phyloP scores from a whole-genome alignment of 2,329 filamentous ascomycete genomes.

The Xylogone sp. region DNA sequence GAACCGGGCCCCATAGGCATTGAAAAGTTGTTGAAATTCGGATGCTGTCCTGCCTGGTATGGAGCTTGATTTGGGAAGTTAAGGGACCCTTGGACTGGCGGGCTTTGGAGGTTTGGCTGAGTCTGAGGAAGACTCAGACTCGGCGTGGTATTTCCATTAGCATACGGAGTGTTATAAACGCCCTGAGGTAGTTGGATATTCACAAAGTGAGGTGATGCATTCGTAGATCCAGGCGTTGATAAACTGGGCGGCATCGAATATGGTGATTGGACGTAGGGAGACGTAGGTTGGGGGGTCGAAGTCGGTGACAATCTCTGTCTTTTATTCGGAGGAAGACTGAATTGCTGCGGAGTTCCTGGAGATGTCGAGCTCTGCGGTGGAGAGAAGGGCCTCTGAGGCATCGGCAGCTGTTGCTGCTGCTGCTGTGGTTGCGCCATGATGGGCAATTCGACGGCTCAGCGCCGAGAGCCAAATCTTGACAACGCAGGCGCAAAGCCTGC shows the following conservation, averaged over 20 bases:
- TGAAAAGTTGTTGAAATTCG: slow-evolving; percentile 22
- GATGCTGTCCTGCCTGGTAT: slow-evolving; percentile 26
- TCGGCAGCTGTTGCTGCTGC: slow-evolving; percentile 30
- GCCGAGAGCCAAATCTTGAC: slow-evolving; percentile 14
- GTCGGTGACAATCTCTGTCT: slow-evolving; percentile 68
- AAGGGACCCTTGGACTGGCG: neutral
- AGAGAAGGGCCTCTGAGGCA: slow-evolving; percentile 54
- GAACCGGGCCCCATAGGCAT: slow-evolving; percentile 33
- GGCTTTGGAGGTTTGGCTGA: slow-evolving; percentile 9
- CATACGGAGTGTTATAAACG: slow-evolving; percentile 30
- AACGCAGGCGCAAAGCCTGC: slow-evolving; percentile 27
- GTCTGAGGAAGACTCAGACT: slow-evolving; percentile 18
- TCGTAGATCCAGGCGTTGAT: slow-evolving; percentile 16
- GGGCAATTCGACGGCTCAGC: slow-evolving; percentile 6
- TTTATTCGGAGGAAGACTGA: slow-evolving; percentile 65
- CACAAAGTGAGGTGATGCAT: slow-evolving; percentile 25
- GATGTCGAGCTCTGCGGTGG: slow-evolving; percentile 60
- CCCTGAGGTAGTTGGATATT: slow-evolving; percentile 24
- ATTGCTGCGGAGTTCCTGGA: slow-evolving; percentile 55
- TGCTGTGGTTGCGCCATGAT: slow-evolving; percentile 32
- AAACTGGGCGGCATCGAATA: slow-evolving; percentile 44
- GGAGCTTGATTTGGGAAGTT: slow-evolving; percentile 12
- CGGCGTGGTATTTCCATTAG: slow-evolving; percentile 24
- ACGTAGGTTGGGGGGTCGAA: slow-evolving; percentile 62
- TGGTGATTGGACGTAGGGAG: slow-evolving; percentile 53